Evolutionary conservation across 169 alveolate genomes (phyloP).

Genomic region (Plasmodium yoelii): DNA sequence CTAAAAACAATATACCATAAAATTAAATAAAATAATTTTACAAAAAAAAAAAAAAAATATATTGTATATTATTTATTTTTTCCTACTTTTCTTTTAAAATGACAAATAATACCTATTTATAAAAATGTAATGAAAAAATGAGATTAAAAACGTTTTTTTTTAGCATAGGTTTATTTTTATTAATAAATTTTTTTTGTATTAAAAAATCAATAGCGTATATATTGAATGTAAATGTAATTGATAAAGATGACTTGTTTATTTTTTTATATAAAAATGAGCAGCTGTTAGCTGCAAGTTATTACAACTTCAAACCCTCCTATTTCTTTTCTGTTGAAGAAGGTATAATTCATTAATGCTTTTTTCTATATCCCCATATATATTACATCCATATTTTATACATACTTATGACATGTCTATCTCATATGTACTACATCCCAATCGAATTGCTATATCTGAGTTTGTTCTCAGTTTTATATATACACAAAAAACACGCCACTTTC

Average conservation of each 20-base stretch:
- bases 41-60: no score
- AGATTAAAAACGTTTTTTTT: constrained; percentile 35
- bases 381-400: not conserved
- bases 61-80: no score
- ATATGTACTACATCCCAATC: no score
- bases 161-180: constrained; percentile 42
- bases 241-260: constrained; percentile 68
- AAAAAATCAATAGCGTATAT: constrained; percentile 57
- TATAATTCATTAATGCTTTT: not conserved
- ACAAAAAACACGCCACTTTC: no score
- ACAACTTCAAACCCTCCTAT: constrained; percentile 68
- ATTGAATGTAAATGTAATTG: constrained; percentile 56
- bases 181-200: constrained; percentile 28
- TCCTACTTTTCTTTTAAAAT: no score
- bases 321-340: constrained; percentile 70
- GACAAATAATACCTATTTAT: constrained; percentile 5
- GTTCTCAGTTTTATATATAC: not conserved
- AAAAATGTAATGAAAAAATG: constrained; percentile 65
- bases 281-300: constrained; percentile 63
- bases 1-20: no score
- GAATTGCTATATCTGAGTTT: no score
- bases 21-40: no score
- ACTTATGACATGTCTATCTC: no score
- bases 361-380: not conserved
- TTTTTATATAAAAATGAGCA: constrained; percentile 72